A percentile compares a stretch with the other conserved stretches of the same genome.
Evolutionary conservation across 208 protist genomes (phyloP).

Genomic region (Porcisia hertigi): DNA sequence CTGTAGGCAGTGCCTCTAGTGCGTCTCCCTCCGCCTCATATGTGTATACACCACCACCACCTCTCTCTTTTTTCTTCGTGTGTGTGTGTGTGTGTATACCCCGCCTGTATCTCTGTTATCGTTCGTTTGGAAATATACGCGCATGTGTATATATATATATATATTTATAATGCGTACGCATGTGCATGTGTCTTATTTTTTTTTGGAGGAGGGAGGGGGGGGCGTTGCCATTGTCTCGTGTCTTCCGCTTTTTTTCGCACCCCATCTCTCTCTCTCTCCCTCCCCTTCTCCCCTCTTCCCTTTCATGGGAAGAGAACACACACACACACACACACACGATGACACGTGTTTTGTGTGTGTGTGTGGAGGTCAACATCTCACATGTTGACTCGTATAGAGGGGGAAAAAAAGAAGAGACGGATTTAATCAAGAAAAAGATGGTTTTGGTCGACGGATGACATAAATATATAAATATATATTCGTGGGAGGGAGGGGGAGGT

Average conservation of each 20-base stretch:
- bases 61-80: neutral
- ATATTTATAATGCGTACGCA: neutral
- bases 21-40: neutral
- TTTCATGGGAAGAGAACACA: neutral
- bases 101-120: neutral
- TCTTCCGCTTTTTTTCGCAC: neutral
- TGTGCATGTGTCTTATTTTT: neutral
- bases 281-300: neutral
- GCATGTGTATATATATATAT: neutral
- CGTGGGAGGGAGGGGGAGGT: too few species aligned
- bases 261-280: neutral
- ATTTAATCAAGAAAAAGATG: too few species aligned
- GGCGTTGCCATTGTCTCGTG: neutral
- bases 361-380: too few species aligned
- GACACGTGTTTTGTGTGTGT: too few species aligned
- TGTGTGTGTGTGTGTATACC: neutral
- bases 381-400: too few species aligned
- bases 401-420: too few species aligned
- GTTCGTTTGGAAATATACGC: too few species aligned
- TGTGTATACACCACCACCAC: neutral
- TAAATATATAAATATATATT: too few species aligned
- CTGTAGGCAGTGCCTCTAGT: neutral
- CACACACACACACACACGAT: neutral
- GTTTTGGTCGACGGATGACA: too few species aligned
- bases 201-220: neutral